Base-by-base conservation (phyloP, 148 eudicot genomes). In the Heliamphora exappendiculata region DNA sequence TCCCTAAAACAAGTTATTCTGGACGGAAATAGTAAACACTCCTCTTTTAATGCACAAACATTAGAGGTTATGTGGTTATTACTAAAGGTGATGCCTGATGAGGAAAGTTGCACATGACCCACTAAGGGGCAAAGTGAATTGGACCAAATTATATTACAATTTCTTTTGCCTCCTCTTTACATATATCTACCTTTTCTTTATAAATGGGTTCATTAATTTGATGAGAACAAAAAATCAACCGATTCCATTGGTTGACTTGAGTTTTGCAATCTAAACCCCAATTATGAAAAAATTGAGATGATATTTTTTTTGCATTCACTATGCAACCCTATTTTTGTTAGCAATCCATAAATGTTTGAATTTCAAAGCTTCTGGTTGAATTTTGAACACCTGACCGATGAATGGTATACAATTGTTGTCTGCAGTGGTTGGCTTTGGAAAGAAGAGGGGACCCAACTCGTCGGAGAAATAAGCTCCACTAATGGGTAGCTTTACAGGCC, bases 381-480 rank as follows among this genome's bases (percentile, higher is more conserved):
- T 45, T 41, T 64, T 64, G 70, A 22, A 22, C 1, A 33, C 7
- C 0, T 36, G 20, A 36, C 33, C 31, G 34, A 50, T 66, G 34
- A 31, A 3, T 33, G 16, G 29, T 13, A n/a, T 33, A 1, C 20
- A 36, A 22, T 24, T 10, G 41, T 50, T 67, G 44, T 72, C 50
- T 76, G 85, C 83, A 84, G 87, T 84, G 76, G 87, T 84, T 82
- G 87, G 87, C 58, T 84, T 84, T 70, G 87, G 87, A 28, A 84
- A 84, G 84, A 84, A 84, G 87, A 81, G 87, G 70, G 87, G 87
- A 39, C 87, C 87, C 50, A 84, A 84, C 82, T 84, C 87, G 14
- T 84, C 87, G 0, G 87, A 85, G 87, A 85, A 85, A 80, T 85
- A 82, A 77, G 71, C 75, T 60, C 26, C 53, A 36, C 58, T 26